Evolutionary conservation across 1,284 basidiomycete species (phyloP).

Genomic region (Apiotrichum gamsii): DNA sequence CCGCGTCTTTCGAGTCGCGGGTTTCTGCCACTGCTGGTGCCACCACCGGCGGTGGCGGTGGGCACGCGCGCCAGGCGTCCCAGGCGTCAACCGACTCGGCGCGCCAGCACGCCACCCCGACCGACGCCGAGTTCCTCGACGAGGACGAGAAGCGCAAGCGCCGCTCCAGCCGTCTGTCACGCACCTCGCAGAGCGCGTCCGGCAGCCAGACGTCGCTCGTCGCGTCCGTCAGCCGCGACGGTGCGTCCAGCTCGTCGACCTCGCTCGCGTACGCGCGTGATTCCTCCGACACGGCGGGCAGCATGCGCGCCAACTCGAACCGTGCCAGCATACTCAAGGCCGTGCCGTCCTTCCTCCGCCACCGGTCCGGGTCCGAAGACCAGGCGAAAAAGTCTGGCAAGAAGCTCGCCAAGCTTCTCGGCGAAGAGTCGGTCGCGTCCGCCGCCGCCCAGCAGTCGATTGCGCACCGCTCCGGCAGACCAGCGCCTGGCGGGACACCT

Average conservation of each 20-base stretch:
- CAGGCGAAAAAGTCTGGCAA: conserved; percentile 28
- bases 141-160: conserved; percentile 15
- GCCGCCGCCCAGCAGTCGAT: neutral
- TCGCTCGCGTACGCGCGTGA: conserved; percentile 33
- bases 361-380: conserved; percentile 25
- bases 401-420: conserved; percentile 70
- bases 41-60: neutral
- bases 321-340: conserved; percentile 35
- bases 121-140: conserved; percentile 41
- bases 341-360: conserved; percentile 29
- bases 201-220: conserved; percentile 23
- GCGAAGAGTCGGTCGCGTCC: conserved; percentile 53
- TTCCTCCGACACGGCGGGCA: conserved; percentile 22
- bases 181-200: conserved; percentile 8
- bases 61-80: conserved; percentile 7
- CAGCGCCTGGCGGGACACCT: too few relatives aligned
- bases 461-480: neutral
- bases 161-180: conserved; percentile 6
- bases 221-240: conserved; percentile 8
- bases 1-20: neutral
- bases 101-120: conserved; percentile 10
- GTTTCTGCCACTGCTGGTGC: too few relatives aligned
- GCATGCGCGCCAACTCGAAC: conserved; percentile 30
- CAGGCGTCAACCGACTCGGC: conserved; percentile 6
- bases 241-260: conserved; percentile 33